Evolutionary conservation across 139 green algal species (phyloP).

Genomic region (Zygnema cylindricum): DNA sequence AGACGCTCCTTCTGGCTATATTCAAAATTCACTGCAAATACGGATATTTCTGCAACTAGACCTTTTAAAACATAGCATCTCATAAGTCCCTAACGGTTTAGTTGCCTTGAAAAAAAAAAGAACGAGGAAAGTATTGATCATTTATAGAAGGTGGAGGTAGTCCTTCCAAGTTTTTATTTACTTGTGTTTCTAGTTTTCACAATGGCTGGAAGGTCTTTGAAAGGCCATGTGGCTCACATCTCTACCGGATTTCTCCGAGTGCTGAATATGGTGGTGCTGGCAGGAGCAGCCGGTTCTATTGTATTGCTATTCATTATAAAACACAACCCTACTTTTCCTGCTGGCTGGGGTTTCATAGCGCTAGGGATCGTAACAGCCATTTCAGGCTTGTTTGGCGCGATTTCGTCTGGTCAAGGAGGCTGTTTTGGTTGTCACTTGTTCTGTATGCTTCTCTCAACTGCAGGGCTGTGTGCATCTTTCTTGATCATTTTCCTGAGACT

Average conservation of each 20-base stretch:
- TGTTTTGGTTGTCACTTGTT: constrained; percentile 56
- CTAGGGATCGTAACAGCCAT: constrained; percentile 27
- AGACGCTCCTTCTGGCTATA: no score
- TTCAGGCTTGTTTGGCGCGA: constrained; percentile 45
- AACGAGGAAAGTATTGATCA: no score
- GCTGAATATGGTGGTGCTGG: constrained; percentile 50
- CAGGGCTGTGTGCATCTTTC: constrained; percentile 25
- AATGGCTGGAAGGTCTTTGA: constrained; percentile 32
- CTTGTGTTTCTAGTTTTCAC: no score
- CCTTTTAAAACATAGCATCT: no score
- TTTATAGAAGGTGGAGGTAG: no score
- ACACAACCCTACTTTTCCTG: constrained; percentile 34
- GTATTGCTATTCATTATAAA: constrained; percentile 42
- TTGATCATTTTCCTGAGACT: constrained; percentile 52
- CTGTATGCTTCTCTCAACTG: constrained; percentile 24
- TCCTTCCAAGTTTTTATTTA: no score
- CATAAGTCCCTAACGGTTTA: no score
- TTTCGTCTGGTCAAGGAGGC: constrained; percentile 9
- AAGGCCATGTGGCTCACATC: constrained; percentile 37
- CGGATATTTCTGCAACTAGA: no score
- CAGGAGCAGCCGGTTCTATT: constrained; percentile 26
- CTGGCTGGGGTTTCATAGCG: constrained; percentile 39
- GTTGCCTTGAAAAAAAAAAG: no score
- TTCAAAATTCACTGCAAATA: no score
- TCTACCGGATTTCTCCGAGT: constrained; percentile 41